These are phyloP conservation scores for Allodekkera sacchari DNA, from an alignment of 805 yeast genomes.

Conservation along the genomic window DNA sequence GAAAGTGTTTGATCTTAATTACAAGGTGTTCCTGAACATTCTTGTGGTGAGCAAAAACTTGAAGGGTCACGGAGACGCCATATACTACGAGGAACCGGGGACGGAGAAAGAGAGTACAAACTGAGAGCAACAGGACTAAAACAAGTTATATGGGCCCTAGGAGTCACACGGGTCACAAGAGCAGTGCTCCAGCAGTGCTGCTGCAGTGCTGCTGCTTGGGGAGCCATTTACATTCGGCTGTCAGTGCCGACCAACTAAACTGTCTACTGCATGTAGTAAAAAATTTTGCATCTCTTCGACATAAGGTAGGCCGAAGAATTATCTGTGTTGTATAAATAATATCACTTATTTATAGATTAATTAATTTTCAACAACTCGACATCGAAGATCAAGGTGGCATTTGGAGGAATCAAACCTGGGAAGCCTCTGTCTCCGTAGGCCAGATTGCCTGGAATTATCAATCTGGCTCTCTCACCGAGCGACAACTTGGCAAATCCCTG, in stretches of 20 bases:
- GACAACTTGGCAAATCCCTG: constrained; percentile 88
- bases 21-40: constrained; percentile 52
- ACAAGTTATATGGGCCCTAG: not conserved
- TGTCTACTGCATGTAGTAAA: too few relatives aligned
- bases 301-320: too few relatives aligned
- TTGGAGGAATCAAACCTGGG: constrained; percentile 96
- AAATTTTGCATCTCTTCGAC: too few relatives aligned
- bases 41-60: constrained; percentile 30
- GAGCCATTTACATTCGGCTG: too few relatives aligned
- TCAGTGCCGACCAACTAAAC: too few relatives aligned
- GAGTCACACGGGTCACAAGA: not conserved
- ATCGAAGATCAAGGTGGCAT: constrained; percentile 84
- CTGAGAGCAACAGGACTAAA: constrained; percentile 1
- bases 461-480: constrained; percentile 85
- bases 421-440: constrained; percentile 94
- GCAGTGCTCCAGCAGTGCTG: too few relatives aligned
- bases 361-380: constrained; percentile 62
- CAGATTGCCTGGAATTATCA: constrained; percentile 87
- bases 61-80: constrained; percentile 21
- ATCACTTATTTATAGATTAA: constrained; percentile 15
- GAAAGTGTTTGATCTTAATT: constrained; percentile 60
- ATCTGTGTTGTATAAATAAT: not conserved
- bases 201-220: too few relatives aligned
- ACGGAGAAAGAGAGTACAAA: not conserved
- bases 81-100: constrained; percentile 10